Percentiles rank a stretch among this genome's conserved stretches.
Evolutionary conservation across 345 rosid species (phyloP).

Genomic region (Dipteronia sinensis): DNA sequence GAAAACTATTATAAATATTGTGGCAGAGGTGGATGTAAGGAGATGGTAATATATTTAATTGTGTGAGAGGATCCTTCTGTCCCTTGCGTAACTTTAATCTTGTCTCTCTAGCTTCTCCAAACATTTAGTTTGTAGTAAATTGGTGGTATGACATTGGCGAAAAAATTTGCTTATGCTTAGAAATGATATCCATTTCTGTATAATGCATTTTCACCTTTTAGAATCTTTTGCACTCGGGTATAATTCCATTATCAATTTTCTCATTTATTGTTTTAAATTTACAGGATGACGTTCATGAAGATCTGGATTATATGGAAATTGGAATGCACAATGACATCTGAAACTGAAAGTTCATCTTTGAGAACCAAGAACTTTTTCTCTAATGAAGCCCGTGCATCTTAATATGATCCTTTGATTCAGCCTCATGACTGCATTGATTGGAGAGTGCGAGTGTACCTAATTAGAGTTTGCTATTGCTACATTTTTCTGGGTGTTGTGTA

Average conservation of each 20-base stretch:
- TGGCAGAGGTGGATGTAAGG: neutral
- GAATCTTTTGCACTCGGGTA: neutral
- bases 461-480: no score
- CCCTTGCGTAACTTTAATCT: neutral
- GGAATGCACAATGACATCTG: neutral
- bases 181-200: neutral
- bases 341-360: neutral
- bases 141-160: neutral
- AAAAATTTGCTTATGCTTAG: neutral
- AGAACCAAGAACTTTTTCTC: neutral
- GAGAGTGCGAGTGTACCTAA: neutral
- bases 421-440: conserved; percentile 1
- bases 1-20: neutral
- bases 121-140: neutral
- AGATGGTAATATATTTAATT: neutral
- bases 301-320: neutral
- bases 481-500: neutral
- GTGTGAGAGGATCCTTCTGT: neutral
- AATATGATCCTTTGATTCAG: neutral
- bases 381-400: neutral
- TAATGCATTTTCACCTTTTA: neutral
- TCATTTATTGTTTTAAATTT: neutral
- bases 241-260: neutral
- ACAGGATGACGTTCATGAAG: neutral
- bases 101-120: neutral